Conservation (phyloP, 2,329 filamentous ascomycete species). For the Hansfordia pulvinata region DNA sequence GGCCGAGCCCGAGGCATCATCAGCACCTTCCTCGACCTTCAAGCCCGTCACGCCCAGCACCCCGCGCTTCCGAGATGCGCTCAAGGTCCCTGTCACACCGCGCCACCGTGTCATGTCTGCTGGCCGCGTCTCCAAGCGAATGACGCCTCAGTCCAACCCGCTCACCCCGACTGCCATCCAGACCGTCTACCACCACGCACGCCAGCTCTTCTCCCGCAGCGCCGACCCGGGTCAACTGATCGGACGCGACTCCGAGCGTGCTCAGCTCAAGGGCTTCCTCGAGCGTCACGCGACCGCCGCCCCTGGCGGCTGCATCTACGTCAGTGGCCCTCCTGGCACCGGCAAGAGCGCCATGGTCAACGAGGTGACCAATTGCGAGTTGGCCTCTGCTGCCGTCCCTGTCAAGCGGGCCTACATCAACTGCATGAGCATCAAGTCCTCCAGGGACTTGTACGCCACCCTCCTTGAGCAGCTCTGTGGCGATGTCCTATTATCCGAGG, state of each 20-base stretch:
- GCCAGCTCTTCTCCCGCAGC: slow-evolving; percentile 75
- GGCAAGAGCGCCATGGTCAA: slow-evolving; percentile 92
- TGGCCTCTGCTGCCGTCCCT: slow-evolving; percentile 33
- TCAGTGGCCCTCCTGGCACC: slow-evolving; percentile 90
- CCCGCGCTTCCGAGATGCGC: slow-evolving; percentile 66
- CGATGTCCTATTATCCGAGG: slow-evolving; percentile 44
- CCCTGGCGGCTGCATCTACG: slow-evolving; percentile 74
- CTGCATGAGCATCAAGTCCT: slow-evolving; percentile 90
- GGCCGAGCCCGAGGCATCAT: neutral
- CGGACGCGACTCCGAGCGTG: slow-evolving; percentile 57
- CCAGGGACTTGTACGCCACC: slow-evolving; percentile 71
- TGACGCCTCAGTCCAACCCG: slow-evolving; percentile 67
- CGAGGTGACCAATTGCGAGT: slow-evolving; percentile 59
- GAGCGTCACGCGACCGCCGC: slow-evolving; percentile 43
- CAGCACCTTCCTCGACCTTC: slow-evolving; percentile 13
- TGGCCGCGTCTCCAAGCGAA: slow-evolving; percentile 61
- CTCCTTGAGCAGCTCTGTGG: slow-evolving; percentile 58
- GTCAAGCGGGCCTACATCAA: slow-evolving; percentile 75
- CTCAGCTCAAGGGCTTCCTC: slow-evolving; percentile 58
- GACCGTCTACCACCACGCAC: slow-evolving; percentile 76
- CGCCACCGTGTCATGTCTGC: slow-evolving; percentile 70
- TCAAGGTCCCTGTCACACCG: slow-evolving; percentile 64
- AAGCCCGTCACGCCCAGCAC: slow-evolving; percentile 57
- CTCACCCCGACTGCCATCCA: slow-evolving; percentile 53
- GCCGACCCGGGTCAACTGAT: slow-evolving; percentile 62